Base-by-base conservation (phyloP, 495 filamentous ascomycete species). In the Tuber microsphaerosporum region DNA sequence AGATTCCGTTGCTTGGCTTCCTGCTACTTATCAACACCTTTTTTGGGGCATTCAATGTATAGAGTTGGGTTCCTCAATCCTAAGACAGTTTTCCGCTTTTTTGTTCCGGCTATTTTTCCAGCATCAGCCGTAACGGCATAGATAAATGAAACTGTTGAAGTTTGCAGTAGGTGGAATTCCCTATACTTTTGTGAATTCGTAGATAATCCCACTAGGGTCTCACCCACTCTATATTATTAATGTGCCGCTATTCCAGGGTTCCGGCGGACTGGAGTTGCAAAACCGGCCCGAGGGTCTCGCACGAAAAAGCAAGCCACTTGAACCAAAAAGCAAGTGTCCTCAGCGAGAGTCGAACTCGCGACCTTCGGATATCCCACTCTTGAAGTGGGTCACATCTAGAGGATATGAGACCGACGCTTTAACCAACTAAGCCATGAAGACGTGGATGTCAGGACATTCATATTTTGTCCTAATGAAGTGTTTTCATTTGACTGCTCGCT, bases 401-500 rank as follows among this genome's bases (percentile, higher is more conserved):
- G 17, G 26, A 65, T 75, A 81, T 81, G 75, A 78, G 79, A 81
- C 78, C 79, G 78, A 81, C 78, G 78, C 79, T 77, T 78, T 80
- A 75, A 80, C 74, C 74, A 75, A 79, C 77, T 79, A 79, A 79
- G 76, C 76, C 77, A 79, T 79, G 76, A 79, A 79, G 77, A 79
- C 77, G 6, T 34, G 34, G 26, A 34, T 34, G 12, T 5, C 14
- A 61, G 12, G 12, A 26, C 4, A 1, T 12, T 61, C 4, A 31
- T 34, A 4, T 34, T 65, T 65, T 65, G 26, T 12, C 6, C 26
- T 7, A 4, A 16, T 19, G 51, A 61, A 34, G 10, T 14, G 10
- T 31, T 34, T 31, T 31, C 10, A 17, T 10, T 26, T 26, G n/a
- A 19, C n/a, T 1, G 2, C 16, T 12, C 9, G 4, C n/a, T 65